Base-by-base conservation (phyloP, 257 asterid genomes). In the Buddleja alternifolia region DNA sequence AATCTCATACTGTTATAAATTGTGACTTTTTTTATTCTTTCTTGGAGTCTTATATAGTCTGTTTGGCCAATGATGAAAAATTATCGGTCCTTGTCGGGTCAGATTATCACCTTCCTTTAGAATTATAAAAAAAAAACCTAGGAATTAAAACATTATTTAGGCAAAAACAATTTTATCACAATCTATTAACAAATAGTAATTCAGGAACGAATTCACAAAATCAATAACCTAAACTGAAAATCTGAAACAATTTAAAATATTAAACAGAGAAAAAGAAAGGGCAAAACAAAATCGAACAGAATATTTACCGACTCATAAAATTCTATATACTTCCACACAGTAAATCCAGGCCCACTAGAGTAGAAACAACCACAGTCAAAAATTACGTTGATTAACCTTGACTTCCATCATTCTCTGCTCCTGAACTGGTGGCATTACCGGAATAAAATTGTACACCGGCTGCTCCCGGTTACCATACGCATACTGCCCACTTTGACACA, bases 391-490 rank as follows among this genome's bases (percentile, higher is more conserved):
- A 77, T 61, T 67, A 57, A 46, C 78, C 69, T 78, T 77, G 63
- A 73, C 46, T 66, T 65, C 78, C 74, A 53, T 44, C 66, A 76
- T 54, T 48, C 70, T 60, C 82, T 66, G 83, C 66, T 70, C 82
- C 52, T 75, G 51, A 48, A 63, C 65, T 8, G 77, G 40, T 4
- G 83, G 65, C 72, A 71, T 40, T 2, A 75, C 70, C 36, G 88
- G 86, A 61, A 84, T 61, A 52, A 84, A 36, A 67, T 66, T 77
- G 57, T 76, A 83, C 24, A 82, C 75, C 52, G 90, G 82, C 57
- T 61, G 85, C 20, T 72, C 85, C 84, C 72, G 80, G 76, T 73
- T 37, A 12, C 77, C 74, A 17, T 55, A 14, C 48, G 72, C 73
- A 51, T 63, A 14, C 54, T 58, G 72, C 65, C 72, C 84, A 3